Base-by-base conservation (phyloP, 176 grass and related monocot genomes). In the Eragrostis curvula region DNA sequence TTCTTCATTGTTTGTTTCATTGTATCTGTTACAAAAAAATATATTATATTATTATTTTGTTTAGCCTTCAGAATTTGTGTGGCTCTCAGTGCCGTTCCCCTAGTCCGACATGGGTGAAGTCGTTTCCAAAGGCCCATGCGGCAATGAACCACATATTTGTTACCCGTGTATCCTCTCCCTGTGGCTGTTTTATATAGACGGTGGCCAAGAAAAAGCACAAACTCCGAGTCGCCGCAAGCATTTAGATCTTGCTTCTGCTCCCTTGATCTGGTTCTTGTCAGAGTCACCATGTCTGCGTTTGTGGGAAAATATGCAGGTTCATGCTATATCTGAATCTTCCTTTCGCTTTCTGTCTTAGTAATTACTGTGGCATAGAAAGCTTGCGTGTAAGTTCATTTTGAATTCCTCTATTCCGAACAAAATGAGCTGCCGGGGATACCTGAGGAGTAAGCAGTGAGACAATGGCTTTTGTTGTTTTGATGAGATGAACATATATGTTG, bases 261-360 rank as follows among this genome's bases (percentile, higher is more conserved):
- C 64, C 79, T 45, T 28, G 40, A 59, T 58, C 27, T 50, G 41
- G 16, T 71, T 66, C 77, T 28, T 64, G n/a, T 65, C 52, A 68
- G n/a, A 51, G 73, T 24, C 88, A 79, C 55, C 79, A 98, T 95
- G 96, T 98, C 96, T 83, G 92, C 96, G 81, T 98, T 98, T 60
- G 83, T 89, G 66, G 92, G 96, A 66, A 98, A 95, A 87, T 95
- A 95, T 84, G 67, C 96, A 93, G 96, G 96, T 98, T 84, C 39
- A 41, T 83, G 27, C 68, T 49, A 23, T 77, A 5, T 27, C 59
- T 20, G 0, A 28, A 6, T 68, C 27, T 46, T 28, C 32, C 21
- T 69, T 8, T 53, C 49, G 10, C 17, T n/a, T 25, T 59, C 8
- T 9, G 2, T 0, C 32, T 59, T 21, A 1, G 3, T 59, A 59